A percentile compares a stretch with the other conserved stretches of the same genome.
These are phyloP conservation scores for Boletus coccyginus DNA, from an alignment of 768 basidiomycete genomes.

Conservation along the genomic window DNA sequence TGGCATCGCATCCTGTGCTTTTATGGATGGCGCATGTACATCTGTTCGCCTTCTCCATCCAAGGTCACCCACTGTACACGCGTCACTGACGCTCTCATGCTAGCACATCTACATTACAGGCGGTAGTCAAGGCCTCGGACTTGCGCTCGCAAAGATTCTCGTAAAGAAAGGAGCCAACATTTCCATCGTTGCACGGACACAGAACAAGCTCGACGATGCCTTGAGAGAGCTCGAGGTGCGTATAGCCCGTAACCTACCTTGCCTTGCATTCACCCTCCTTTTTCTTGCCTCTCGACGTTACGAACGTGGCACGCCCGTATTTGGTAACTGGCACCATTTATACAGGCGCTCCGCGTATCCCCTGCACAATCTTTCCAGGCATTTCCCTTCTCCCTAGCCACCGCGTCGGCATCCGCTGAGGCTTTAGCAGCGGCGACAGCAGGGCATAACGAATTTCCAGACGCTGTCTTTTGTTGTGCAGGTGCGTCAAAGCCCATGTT, in stretches of 20 bases:
- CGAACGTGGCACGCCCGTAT: too few species aligned
- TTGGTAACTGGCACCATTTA: neutral
- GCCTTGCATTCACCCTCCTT: neutral
- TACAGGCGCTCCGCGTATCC: constrained; percentile 49
- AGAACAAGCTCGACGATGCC: constrained; percentile 59
- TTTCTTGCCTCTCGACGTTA: neutral
- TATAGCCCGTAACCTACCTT: neutral
- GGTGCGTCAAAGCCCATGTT: constrained; percentile 70
- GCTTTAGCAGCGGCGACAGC: constrained; percentile 63
- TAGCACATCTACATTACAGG: constrained; percentile 89
- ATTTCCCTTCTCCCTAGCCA: constrained; percentile 65
- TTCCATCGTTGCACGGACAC: constrained; percentile 79
- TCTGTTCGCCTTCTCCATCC: too few species aligned
- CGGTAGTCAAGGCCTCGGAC: constrained; percentile 77
- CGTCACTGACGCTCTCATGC: neutral
- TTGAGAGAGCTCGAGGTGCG: constrained; percentile 63
- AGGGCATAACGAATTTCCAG: constrained; percentile 60
- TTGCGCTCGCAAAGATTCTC: constrained; percentile 67
- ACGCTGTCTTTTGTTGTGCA: constrained; percentile 78
- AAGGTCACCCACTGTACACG: neutral
- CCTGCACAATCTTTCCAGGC: constrained; percentile 60
- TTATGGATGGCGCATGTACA: too few species aligned
- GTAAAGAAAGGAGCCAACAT: constrained; percentile 72
- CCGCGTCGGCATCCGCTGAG: constrained; percentile 48
- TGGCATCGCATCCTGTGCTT: too few species aligned